Evolutionary conservation across 352 stramenopile genomes (phyloP).

Genomic region (Phytophthora pistaciae): DNA sequence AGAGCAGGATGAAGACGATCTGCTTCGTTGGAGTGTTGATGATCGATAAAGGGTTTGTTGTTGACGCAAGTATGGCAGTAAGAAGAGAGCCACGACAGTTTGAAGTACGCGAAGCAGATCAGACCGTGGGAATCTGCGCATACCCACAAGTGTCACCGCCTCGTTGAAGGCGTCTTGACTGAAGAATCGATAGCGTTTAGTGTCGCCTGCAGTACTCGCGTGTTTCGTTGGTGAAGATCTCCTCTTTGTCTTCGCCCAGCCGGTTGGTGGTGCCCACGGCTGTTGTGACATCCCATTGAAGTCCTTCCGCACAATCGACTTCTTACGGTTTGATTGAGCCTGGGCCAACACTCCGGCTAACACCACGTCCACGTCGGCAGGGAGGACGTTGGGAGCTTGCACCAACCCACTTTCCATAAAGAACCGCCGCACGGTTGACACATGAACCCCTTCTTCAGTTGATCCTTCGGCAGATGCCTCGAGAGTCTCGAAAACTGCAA

Average conservation of each 20-base stretch:
- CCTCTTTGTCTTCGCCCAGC: slow-evolving; percentile 35
- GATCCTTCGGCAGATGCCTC: slow-evolving; percentile 51
- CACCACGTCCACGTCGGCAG: slow-evolving; percentile 75
- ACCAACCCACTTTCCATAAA: slow-evolving; percentile 73
- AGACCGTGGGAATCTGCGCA: slow-evolving; percentile 67
- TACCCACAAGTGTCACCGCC: slow-evolving; percentile 67
- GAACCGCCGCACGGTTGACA: slow-evolving; percentile 73
- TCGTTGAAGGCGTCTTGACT: slow-evolving; percentile 77
- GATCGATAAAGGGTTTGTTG: slow-evolving; percentile 9
- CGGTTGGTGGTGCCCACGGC: slow-evolving; percentile 23
- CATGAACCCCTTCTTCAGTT: slow-evolving; percentile 55
- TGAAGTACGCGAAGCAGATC: slow-evolving; percentile 64
- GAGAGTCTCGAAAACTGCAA: slow-evolving; percentile 55
- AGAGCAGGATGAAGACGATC: slow-evolving; percentile 15
- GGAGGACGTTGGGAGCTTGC: slow-evolving; percentile 49
- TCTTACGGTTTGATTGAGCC: slow-evolving; percentile 61
- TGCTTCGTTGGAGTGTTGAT: slow-evolving; percentile 15
- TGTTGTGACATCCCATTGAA: slow-evolving; percentile 30
- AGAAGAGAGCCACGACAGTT: slow-evolving; percentile 59
- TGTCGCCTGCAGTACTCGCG: slow-evolving; percentile 22
- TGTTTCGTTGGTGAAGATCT: slow-evolving; percentile 15
- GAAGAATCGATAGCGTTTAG: slow-evolving; percentile 70
- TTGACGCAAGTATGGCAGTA: slow-evolving; percentile 48
- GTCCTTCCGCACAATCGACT: slow-evolving; percentile 62
- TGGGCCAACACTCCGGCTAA: slow-evolving; percentile 70